phyloP scores from a whole-genome alignment of 768 basidiomycete genomes.

The Chlorophyllum brunneum region DNA sequence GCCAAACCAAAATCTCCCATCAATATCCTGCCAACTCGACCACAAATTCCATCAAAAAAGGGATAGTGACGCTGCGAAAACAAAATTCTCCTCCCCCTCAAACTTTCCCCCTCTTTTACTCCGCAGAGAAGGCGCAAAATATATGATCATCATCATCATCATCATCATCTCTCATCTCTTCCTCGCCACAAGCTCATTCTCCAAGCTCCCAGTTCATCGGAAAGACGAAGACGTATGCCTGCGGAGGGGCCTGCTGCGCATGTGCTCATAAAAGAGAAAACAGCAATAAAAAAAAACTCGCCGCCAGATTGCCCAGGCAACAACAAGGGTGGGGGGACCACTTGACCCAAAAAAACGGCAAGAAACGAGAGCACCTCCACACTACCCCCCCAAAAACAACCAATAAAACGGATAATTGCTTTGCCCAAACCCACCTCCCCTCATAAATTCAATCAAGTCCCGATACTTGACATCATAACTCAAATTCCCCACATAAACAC shows the following conservation, averaged over 20 bases:
- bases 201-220: constrained; percentile 38
- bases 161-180: constrained; percentile 15
- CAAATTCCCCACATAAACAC: constrained; percentile 98
- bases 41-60: constrained; percentile 41
- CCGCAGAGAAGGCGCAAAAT: neutral
- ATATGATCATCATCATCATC: neutral
- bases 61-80: constrained; percentile 30
- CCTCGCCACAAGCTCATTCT: constrained; percentile 30
- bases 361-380: neutral
- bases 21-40: constrained; percentile 82
- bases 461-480: constrained; percentile 98
- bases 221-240: constrained; percentile 22
- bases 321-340: constrained; percentile 7
- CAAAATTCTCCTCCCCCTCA: constrained; percentile 15
- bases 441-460: constrained; percentile 99
- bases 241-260: constrained; percentile 1
- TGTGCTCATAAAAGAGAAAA: neutral
- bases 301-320: constrained; percentile 12
- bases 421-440: constrained; percentile 94
- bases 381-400: constrained; percentile 31
- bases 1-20: constrained; percentile 88
- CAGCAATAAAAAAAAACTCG: neutral
- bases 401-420: constrained; percentile 50
- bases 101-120: constrained; percentile 17
- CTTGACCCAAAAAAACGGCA: constrained; percentile 10